A percentile compares a stretch with the other conserved stretches of the same genome.
Evolutionary conservation across 352 stramenopile genomes (phyloP).

Genomic region (Phytophthora pluvialis): DNA sequence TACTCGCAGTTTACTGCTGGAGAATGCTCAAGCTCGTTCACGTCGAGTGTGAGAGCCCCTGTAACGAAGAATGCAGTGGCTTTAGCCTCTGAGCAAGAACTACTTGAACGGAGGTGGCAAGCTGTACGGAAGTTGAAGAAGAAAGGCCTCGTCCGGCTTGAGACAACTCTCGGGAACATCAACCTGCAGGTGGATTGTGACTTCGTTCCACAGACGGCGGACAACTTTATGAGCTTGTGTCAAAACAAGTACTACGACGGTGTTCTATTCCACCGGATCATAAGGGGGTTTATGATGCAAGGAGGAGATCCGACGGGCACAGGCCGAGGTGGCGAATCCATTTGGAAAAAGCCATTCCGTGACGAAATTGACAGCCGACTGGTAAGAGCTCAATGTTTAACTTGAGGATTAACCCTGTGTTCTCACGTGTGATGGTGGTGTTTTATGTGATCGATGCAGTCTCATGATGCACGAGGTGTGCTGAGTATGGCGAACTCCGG

Average conservation of each 20-base stretch:
- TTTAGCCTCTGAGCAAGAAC: constrained; percentile 60
- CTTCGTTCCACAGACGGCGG: constrained; percentile 94
- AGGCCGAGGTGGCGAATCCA: constrained; percentile 92
- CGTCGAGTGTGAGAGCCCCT: constrained; percentile 90
- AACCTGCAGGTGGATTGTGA: constrained; percentile 97
- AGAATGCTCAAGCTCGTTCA: constrained; percentile 94
- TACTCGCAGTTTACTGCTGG: constrained; percentile 91
- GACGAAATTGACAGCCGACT: constrained; percentile 98
- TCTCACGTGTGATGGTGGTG: background rate
- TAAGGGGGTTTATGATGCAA: constrained; percentile 97
- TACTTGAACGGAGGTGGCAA: constrained; percentile 85
- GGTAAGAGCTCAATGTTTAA: constrained; percentile 37
- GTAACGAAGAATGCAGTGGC: constrained; percentile 67
- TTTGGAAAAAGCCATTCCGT: constrained; percentile 94
- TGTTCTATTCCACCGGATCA: constrained; percentile 96
- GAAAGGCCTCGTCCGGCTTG: constrained; percentile 97
- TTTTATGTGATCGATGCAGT: constrained; percentile 37
- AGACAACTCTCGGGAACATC: constrained; percentile 94
- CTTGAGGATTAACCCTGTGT: background rate
- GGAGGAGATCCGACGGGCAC: constrained; percentile 95
- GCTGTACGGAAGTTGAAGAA: constrained; percentile 92
- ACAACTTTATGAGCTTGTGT: constrained; percentile 98
- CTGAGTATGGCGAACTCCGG: constrained; percentile 98
- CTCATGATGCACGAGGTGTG: constrained; percentile 90
- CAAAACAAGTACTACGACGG: constrained; percentile 94